Base-by-base conservation (phyloP, 1,139 yeast species). In the Candida mesenterica region DNA sequence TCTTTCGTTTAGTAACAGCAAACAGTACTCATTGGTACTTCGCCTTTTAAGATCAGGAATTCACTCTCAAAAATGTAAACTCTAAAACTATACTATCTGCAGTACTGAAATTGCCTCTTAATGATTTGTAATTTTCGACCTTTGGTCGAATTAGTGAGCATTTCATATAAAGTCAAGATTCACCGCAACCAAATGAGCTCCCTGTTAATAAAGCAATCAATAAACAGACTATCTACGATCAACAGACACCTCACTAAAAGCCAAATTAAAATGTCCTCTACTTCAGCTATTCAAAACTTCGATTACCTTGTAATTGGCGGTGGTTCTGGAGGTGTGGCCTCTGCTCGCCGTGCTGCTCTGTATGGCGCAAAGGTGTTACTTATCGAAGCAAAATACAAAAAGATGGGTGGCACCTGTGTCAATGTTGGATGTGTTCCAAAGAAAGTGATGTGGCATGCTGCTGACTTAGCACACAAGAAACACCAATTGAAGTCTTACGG, bases 341-440 rank as follows among this genome's bases (percentile, higher is more conserved):
- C 95, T 16, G 95, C 97, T 15, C 81, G 99, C 60, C 79, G 97
- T 52, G 98, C 98, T 9, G 96, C 97, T 33, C 77, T 82, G 32
- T 80, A 89, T 51, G 98, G 98, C 18, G 95, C 94, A 22, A 87
- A 88, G 49, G 84, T 94, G 2, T 70, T 90, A 43, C 57, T 92
- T 27, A 73, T 92, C 40, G 98, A 92, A 61, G 79, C 87, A 27
- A 77, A 80, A 40, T 79, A 69, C 41, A 52, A 66, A 38, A 66
- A 62, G 49, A 74, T 94, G 62, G 98, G 98, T 38, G 99, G 99
- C 28, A 94, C 99, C 32, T 92, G 99, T 75, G 99, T 94, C 46
- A 94, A 94, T 59, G 98, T 90, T 30, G 99, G 99, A 13, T 92
- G 99, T 72, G 98, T 92, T 25, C 99, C 99, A 31, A 92, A 92